Percentiles rank a stretch among this genome's conserved stretches.
These are phyloP conservation scores for Nakazawaea pomicola DNA, from an alignment of 805 yeast genomes.

Conservation along the genomic window DNA sequence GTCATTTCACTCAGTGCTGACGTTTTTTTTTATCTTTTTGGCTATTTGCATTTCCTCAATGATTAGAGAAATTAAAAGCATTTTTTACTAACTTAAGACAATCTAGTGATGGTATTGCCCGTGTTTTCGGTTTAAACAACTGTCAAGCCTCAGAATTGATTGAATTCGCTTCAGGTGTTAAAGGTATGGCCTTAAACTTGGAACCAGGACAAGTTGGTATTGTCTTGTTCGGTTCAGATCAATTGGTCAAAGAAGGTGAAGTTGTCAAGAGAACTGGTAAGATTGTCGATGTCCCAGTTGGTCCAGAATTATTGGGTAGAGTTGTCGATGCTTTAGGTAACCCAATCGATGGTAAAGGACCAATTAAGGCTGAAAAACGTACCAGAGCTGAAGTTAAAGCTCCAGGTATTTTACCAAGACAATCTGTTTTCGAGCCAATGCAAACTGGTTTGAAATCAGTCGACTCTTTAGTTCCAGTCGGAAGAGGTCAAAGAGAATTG, in stretches of 20 bases:
- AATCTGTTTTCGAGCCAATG: constrained; percentile 97
- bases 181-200: constrained; percentile 99
- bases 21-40: constrained; percentile 1
- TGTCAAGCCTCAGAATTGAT: constrained; percentile 99
- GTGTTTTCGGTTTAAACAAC: constrained; percentile 99
- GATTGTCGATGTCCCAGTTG: constrained; percentile 99
- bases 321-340: constrained; percentile 99
- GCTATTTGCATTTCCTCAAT: no score
- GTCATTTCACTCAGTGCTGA: neutral
- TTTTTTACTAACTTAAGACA: neutral
- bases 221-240: constrained; percentile 98
- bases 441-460: constrained; percentile 99
- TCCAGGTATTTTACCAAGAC: constrained; percentile 99
- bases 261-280: constrained; percentile 99
- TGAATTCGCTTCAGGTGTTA: constrained; percentile 98
- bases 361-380: constrained; percentile 77
- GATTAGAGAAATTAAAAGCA: no score
- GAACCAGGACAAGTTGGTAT: constrained; percentile 99
- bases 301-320: constrained; percentile 97
- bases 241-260: constrained; percentile 98
- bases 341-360: constrained; percentile 99
- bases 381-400: constrained; percentile 99
- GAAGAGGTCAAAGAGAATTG: constrained; percentile 99
- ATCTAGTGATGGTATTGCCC: constrained; percentile 98
- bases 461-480: constrained; percentile 98